Conservation (phyloP, 257 asterid genomes). For the Solanum piurae region DNA sequence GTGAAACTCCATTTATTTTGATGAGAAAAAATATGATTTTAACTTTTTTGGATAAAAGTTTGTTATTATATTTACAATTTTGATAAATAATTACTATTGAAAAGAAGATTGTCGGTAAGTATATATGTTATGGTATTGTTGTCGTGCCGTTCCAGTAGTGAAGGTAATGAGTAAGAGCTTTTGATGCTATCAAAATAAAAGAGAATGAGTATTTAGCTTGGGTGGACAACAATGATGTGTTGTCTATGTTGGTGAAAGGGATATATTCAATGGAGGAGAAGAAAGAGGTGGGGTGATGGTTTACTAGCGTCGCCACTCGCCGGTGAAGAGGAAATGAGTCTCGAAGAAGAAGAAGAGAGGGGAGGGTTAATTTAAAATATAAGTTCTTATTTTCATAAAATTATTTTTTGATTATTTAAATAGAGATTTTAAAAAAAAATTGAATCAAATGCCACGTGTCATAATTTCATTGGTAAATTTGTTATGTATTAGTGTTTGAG, state of each 20-base stretch:
- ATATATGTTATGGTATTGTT: too few species aligned
- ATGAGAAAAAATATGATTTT: neutral
- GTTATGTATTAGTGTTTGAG: neutral
- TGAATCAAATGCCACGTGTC: neutral
- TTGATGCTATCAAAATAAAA: neutral
- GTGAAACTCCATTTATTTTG: neutral
- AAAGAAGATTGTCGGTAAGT: neutral
- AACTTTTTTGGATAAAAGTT: neutral
- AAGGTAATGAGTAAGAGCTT: neutral
- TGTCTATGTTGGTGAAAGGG: neutral
- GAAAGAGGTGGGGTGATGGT: neutral
- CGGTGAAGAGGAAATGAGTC: neutral
- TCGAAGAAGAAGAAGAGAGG: neutral
- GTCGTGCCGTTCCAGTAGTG: too few species aligned
- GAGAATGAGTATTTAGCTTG: neutral
- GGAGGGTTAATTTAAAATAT: neutral
- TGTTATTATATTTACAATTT: neutral
- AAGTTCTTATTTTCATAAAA: too few species aligned
- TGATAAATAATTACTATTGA: too few species aligned
- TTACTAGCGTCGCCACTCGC: neutral
- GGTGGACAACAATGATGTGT: too few species aligned
- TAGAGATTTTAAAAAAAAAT: neutral
- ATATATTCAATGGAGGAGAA: neutral
- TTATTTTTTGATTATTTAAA: too few species aligned
- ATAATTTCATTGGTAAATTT: too few species aligned